These are phyloP conservation scores for Litsea cubeba DNA, from an alignment of 164 flowering plant genomes.

Conservation along the genomic window DNA sequence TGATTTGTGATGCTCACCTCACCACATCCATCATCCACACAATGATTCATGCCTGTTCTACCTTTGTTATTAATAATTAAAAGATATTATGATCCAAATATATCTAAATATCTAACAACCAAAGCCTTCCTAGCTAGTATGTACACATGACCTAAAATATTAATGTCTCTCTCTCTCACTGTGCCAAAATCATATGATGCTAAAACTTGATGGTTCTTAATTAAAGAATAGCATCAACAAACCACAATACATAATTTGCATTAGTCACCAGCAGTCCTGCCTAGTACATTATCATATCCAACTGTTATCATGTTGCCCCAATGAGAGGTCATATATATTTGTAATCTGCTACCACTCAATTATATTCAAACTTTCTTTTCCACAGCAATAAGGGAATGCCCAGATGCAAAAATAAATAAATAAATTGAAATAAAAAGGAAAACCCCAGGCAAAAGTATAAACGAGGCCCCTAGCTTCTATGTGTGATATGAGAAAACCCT, in stretches of 20 bases:
- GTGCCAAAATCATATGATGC: background rate
- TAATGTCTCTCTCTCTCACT: no score
- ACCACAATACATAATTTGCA: background rate
- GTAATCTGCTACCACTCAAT: background rate
- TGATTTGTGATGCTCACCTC: slow-evolving; percentile 13
- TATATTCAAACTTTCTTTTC: slow-evolving; percentile 9
- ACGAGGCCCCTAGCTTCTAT: no score
- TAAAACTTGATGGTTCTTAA: slow-evolving; percentile 3
- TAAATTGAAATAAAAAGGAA: no score
- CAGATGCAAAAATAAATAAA: slow-evolving; percentile 3
- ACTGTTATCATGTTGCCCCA: background rate
- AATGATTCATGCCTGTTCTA: slow-evolving; percentile 15
- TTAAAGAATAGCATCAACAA: background rate
- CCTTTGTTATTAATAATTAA: background rate
- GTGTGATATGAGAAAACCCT: no score
- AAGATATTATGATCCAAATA: background rate
- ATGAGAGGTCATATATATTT: background rate
- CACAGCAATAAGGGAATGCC: slow-evolving; percentile 1
- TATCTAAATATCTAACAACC: no score
- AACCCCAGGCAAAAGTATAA: no score
- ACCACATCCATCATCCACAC: slow-evolving; percentile 16
- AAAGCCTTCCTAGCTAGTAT: no score
- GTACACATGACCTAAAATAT: no score
- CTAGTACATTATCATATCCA: background rate
- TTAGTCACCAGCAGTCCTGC: background rate